These are phyloP conservation scores for Begonia peltatifolia DNA, from an alignment of 306 rosid species.

Conservation along the genomic window DNA sequence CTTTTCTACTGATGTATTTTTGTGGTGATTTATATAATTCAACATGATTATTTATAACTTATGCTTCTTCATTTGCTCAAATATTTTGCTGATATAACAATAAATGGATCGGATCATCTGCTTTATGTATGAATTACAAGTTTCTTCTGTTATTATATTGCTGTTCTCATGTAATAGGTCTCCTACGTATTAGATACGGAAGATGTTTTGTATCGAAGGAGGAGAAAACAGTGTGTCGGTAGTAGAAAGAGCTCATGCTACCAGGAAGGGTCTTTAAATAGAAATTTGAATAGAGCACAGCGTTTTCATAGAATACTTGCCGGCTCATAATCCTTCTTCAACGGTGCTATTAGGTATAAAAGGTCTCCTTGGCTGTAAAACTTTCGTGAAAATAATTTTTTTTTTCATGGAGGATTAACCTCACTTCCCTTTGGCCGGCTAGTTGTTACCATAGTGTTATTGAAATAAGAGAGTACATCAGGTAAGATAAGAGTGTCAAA, in stretches of 20 bases:
- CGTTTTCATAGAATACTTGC: slow-evolving; percentile 31
- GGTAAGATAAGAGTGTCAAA: too few relatives aligned
- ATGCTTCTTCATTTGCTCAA: neutral
- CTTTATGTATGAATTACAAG: neutral
- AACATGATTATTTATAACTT: too few relatives aligned
- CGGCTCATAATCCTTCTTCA: slow-evolving; percentile 12
- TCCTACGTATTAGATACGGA: slow-evolving; percentile 61
- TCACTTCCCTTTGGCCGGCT: too few relatives aligned
- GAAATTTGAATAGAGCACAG: slow-evolving; percentile 21
- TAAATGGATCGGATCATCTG: too few relatives aligned
- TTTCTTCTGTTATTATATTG: neutral
- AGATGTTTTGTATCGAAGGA: slow-evolving; percentile 45
- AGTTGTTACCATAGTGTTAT: too few relatives aligned
- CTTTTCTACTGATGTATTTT: too few relatives aligned
- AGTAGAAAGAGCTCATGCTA: slow-evolving; percentile 12
- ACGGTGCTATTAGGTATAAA: neutral
- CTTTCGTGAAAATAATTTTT: too few relatives aligned
- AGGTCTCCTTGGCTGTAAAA: too few relatives aligned
- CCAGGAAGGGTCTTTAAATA: slow-evolving; percentile 20
- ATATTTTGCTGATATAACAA: too few relatives aligned
- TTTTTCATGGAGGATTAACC: too few relatives aligned
- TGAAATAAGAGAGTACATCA: too few relatives aligned
- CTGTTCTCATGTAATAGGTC: slow-evolving; percentile 21
- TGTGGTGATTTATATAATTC: too few relatives aligned
- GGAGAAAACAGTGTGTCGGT: slow-evolving; percentile 15